Evolutionary conservation across 108 stramenopile genomes (phyloP).

Genomic region (Conticribra guillardii): DNA sequence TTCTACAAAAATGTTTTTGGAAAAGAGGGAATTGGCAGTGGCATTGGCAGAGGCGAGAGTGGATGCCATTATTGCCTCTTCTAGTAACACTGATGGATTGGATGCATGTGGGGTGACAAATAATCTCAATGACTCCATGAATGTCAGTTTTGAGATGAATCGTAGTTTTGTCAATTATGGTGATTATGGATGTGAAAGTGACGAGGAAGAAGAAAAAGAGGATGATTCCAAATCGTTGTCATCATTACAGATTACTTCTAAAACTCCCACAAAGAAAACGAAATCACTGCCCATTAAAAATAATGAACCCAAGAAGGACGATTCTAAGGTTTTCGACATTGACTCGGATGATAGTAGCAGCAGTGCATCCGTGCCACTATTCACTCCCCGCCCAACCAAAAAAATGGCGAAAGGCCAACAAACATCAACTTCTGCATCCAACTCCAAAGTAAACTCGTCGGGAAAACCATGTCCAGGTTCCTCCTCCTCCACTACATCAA

Average conservation of each 20-base stretch:
- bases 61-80: background rate
- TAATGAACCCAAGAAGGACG: constrained; percentile 1
- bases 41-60: background rate
- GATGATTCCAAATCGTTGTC: background rate
- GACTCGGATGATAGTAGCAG: constrained; percentile 16
- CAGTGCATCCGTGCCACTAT: constrained; percentile 12
- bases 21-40: background rate
- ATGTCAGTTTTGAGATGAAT: constrained; percentile 5
- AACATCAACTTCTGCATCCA: background rate
- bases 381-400: constrained; percentile 25
- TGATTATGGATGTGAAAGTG: constrained; percentile 2
- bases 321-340: constrained; percentile 4
- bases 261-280: constrained; percentile 4
- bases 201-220: background rate
- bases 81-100: background rate
- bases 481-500: constrained; percentile 15
- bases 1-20: background rate
- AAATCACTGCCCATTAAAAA: constrained; percentile 5
- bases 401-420: background rate
- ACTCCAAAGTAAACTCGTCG: background rate
- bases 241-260: background rate
- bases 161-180: constrained; percentile 1
- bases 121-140: background rate
- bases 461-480: constrained; percentile 9
- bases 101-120: no score